Percentiles rank a stretch among this genome's conserved stretches.
phyloP scores from a whole-genome alignment of 257 asterid species.

The Scutellaria minor region DNA sequence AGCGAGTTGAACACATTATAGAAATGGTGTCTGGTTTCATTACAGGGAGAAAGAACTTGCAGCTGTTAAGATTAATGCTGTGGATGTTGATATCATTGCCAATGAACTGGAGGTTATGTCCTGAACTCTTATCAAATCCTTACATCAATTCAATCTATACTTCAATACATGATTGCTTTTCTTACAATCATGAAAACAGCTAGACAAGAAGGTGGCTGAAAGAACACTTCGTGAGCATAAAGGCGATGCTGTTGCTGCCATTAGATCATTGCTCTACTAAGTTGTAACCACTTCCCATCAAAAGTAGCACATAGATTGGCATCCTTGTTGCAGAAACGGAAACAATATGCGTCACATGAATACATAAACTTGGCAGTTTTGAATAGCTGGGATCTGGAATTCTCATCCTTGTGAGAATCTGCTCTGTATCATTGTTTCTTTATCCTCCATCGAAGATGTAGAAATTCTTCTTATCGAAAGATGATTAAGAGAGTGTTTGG shows the following conservation, averaged over 20 bases:
- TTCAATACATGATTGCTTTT: background rate
- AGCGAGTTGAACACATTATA: conserved; percentile 8
- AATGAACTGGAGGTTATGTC: conserved; percentile 78
- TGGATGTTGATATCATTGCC: conserved; percentile 83
- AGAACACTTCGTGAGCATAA: conserved; percentile 89
- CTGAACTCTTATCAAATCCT: background rate
- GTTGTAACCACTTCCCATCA: background rate
- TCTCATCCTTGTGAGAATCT: conserved; percentile 11
- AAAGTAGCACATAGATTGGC: background rate
- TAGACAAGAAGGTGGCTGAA: conserved; percentile 91
- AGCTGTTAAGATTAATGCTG: conserved; percentile 86
- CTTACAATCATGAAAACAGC: conserved; percentile 43
- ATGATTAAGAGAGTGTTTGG: no score
- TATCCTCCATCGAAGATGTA: no score
- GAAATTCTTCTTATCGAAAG: no score
- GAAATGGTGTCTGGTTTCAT: conserved; percentile 19
- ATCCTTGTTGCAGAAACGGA: background rate
- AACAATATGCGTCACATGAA: background rate
- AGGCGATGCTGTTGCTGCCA: conserved; percentile 94
- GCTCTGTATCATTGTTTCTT: background rate
- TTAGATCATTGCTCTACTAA: conserved; percentile 73
- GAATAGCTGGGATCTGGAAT: conserved; percentile 10
- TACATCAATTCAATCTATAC: background rate
- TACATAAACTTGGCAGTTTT: background rate
- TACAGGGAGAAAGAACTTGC: conserved; percentile 91